Base-by-base conservation (phyloP, 2,329 filamentous ascomycete genomes). In the Penicillium brasilianum region DNA sequence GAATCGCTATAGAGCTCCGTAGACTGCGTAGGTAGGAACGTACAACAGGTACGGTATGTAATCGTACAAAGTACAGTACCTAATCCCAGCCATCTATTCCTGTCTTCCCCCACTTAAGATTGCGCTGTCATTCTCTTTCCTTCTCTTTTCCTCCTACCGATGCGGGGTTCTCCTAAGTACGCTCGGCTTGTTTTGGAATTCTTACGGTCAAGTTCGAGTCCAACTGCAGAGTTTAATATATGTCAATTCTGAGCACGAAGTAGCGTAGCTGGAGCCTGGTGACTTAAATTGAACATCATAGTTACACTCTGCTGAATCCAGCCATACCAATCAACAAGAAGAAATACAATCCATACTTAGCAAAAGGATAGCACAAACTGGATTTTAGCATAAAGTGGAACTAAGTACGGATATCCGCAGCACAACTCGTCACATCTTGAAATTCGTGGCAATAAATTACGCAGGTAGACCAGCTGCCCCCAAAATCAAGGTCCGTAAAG, bases 361-460 rank as follows among this genome's bases (percentile, higher is more conserved):
- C 52, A 41, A 60, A 46, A 53, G 55, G 48, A 58, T 62, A 52
- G 37, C 18, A 55, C 18, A 46, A 49, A 46, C 53, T 55, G 55
- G 53, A 59, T 56, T 58, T 51, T 52, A 16, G 36, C 18, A 51
- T 43, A 37, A 51, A 59, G 25, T 18, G 52, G 39, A 41, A 54
- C 14, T 43, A 54, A 28, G 36, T 59, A 58, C 49, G 52, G 57
- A 60, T 62, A 60, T 63, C 58, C 46, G 59, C 59, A 64, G 58
- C 49, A 66, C 51, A 48, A 62, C 58, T 70, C 66, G 61, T 70
- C 62, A 62, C 57, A 59, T 67, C 65, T 64, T 63, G 53, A 65
- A 63, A 43, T 46, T 67, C 69, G 60, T 70, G 46, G 63, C 61
- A 57, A 34, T 50, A 53, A 52, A 52, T 28, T 20, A 53, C 50